phyloP scores from a whole-genome alignment of 148 eudicot species.

The Limonium bicolor region DNA sequence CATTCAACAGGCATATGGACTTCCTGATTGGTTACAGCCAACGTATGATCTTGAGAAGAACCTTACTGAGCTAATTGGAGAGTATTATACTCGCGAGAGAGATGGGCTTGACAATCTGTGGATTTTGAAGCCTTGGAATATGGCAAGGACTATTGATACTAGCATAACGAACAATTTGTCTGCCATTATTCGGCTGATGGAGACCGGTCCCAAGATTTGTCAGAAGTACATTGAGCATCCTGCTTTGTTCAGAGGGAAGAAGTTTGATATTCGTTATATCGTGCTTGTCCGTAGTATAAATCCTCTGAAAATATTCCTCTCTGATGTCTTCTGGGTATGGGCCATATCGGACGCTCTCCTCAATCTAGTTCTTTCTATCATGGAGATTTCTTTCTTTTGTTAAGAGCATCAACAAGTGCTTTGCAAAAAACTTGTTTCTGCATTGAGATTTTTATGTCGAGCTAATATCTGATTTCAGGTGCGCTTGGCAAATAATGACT shows the following conservation, averaged over 20 bases:
- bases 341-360: background rate
- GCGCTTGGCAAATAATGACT: constrained; percentile 77
- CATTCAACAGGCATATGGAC: constrained; percentile 60
- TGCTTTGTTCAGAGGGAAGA: constrained; percentile 70
- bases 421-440: too few species aligned
- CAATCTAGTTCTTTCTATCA: constrained; percentile 6
- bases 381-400: too few species aligned
- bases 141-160: constrained; percentile 98
- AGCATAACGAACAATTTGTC: constrained; percentile 66
- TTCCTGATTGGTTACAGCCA: constrained; percentile 75
- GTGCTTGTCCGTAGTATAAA: constrained; percentile 78
- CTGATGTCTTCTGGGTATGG: constrained; percentile 83
- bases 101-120: constrained; percentile 68
- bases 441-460: too few species aligned
- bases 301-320: constrained; percentile 77
- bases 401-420: too few species aligned
- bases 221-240: constrained; percentile 96
- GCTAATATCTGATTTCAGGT: constrained; percentile 31
- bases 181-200: constrained; percentile 93
- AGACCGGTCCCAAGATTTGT: constrained; percentile 96
- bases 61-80: constrained; percentile 73
- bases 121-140: constrained; percentile 98
- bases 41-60: constrained; percentile 92
- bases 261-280: constrained; percentile 88
- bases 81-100: constrained; percentile 53